A percentile compares a stretch with the other conserved stretches of the same genome.
Conservation (phyloP, 192 early-diverging fungal genomes). For the Podila minutissima region DNA sequence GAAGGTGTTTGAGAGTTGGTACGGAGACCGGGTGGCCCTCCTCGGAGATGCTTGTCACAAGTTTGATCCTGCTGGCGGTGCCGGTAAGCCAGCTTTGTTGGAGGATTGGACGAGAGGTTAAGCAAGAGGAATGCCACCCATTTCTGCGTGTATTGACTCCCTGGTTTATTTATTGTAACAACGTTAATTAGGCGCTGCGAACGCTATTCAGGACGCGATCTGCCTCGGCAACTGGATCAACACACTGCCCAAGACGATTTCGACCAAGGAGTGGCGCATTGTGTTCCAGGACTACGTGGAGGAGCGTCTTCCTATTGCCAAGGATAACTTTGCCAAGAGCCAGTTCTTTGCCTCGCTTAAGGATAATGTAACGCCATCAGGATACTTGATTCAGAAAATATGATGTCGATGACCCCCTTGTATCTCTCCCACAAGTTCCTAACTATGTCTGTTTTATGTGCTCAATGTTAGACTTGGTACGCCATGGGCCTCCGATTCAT, state of each 20-base stretch:
- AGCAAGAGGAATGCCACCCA: too few relatives aligned
- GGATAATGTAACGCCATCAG: not conserved
- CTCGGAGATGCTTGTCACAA: slow-evolving; percentile 20
- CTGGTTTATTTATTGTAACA: not conserved
- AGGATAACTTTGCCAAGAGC: not conserved
- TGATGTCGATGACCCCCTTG: not conserved
- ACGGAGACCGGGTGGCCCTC: slow-evolving; percentile 13
- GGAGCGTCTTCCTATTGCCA: slow-evolving; percentile 2
- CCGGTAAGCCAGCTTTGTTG: too few relatives aligned
- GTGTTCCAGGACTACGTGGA: slow-evolving; percentile 15
- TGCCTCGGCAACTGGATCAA: slow-evolving; percentile 23
- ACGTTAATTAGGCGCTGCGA: not conserved
- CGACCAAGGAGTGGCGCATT: not conserved
- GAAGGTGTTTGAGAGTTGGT: slow-evolving; percentile 36
- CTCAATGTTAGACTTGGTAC: not conserved
- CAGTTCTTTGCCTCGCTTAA: not conserved
- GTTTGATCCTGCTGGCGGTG: too few relatives aligned
- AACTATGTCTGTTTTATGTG: not conserved
- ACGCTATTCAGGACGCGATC: slow-evolving; percentile 26
- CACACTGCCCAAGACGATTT: not conserved
- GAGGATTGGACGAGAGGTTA: too few relatives aligned
- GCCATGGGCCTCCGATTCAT: not conserved
- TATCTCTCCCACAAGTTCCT: not conserved
- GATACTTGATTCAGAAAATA: not conserved
- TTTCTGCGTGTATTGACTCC: too few relatives aligned